These are phyloP conservation scores for Fraxinus floribunda DNA, from an alignment of 305 asterid species.

Conservation along the genomic window DNA sequence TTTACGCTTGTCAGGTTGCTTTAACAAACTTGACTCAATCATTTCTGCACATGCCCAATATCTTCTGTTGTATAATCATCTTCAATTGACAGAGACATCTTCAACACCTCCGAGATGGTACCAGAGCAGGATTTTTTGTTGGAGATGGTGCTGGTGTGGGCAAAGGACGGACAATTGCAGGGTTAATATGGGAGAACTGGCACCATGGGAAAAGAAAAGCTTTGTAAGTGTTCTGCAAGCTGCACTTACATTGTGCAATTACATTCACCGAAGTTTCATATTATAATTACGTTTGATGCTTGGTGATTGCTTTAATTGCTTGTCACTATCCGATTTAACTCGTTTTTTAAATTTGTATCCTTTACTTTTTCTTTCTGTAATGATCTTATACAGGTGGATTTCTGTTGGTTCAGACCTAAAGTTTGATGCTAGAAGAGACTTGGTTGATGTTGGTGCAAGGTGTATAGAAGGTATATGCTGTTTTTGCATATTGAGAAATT, in stretches of 20 bases:
- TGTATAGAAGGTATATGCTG: conserved; percentile 65
- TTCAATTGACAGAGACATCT: conserved; percentile 69
- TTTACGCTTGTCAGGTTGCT: conserved; percentile 92
- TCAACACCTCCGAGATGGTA: conserved; percentile 78
- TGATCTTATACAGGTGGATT: conserved; percentile 75
- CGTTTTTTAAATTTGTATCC: not conserved
- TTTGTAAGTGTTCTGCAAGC: conserved; percentile 52
- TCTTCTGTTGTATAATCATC: conserved; percentile 20
- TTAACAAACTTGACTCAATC: conserved; percentile 17
- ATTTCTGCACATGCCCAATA: conserved; percentile 19
- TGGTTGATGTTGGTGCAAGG: conserved; percentile 88
- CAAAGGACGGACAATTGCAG: conserved; percentile 97
- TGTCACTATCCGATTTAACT: conserved; percentile 8
- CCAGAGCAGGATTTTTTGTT: conserved; percentile 93
- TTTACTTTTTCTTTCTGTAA: conserved; percentile 15
- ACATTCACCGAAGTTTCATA: conserved; percentile 14
- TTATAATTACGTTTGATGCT: not conserved
- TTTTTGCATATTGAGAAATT: not conserved
- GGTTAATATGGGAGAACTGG: conserved; percentile 98
- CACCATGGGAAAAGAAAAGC: conserved; percentile 82
- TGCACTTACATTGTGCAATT: conserved; percentile 17
- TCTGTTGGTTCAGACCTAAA: conserved; percentile 98
- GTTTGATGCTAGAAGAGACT: conserved; percentile 91
- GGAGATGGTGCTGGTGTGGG: conserved; percentile 99
- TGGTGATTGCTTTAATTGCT: conserved; percentile 14